Conservation (phyloP, 192 early-diverging fungal species). For the Coemansia sp. region DNA sequence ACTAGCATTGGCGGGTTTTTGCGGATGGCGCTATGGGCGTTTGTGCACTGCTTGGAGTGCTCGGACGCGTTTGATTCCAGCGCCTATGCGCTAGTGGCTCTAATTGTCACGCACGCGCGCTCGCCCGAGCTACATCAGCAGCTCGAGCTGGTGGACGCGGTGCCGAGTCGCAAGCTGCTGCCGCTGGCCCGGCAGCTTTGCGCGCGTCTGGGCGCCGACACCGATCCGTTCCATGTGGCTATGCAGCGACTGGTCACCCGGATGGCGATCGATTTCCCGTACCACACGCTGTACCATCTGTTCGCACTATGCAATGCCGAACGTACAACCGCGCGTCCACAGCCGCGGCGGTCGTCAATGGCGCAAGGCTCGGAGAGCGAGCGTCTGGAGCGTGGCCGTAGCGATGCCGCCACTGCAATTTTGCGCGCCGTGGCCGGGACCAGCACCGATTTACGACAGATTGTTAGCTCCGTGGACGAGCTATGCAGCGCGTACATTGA, state of each 20-base stretch:
- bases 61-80: constrained; percentile 34
- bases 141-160: constrained; percentile 20
- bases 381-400: constrained; percentile 42
- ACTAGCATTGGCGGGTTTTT: constrained; percentile 34
- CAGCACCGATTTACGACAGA: constrained; percentile 16
- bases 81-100: constrained; percentile 37
- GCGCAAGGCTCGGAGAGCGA: constrained; percentile 25
- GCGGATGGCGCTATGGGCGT: constrained; percentile 39
- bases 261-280: constrained; percentile 44
- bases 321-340: constrained; percentile 14
- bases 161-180: constrained; percentile 47
- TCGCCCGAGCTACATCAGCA: constrained; percentile 18
- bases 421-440: constrained; percentile 12
- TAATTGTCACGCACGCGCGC: constrained; percentile 40
- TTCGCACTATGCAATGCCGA: constrained; percentile 50
- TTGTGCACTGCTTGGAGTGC: constrained; percentile 35
- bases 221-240: constrained; percentile 19
- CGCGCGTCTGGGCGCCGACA: constrained; percentile 38
- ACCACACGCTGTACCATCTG: constrained; percentile 37
- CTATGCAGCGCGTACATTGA: constrained; percentile 43
- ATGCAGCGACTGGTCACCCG: constrained; percentile 25
- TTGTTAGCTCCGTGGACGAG: constrained; percentile 35
- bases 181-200: constrained; percentile 47
- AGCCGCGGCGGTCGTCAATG: constrained; percentile 10
- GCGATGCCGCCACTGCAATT: constrained; percentile 32